A percentile compares a stretch with the other conserved stretches of the same genome.
These are phyloP conservation scores for Breynia disticha DNA, from an alignment of 441 rosid genomes.

Conservation along the genomic window DNA sequence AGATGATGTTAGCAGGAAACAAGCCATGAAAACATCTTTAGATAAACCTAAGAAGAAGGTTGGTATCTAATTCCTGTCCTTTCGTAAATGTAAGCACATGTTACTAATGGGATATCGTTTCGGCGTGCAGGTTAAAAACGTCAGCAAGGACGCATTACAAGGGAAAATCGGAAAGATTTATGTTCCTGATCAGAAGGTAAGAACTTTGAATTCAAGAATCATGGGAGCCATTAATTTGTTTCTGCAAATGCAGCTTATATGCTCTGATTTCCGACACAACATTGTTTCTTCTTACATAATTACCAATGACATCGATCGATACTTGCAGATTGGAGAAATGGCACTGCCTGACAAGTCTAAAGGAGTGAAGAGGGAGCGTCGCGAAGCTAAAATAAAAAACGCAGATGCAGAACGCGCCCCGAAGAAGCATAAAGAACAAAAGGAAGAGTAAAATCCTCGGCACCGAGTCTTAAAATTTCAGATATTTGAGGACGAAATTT, in stretches of 20 bases:
- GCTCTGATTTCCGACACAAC: too few relatives aligned
- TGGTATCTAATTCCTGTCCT: background rate
- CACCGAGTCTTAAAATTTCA: conserved; percentile 1
- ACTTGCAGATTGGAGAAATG: conserved; percentile 48
- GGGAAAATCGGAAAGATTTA: conserved; percentile 77
- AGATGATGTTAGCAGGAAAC: conserved; percentile 63
- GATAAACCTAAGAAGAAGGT: conserved; percentile 91
- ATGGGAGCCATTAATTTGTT: background rate
- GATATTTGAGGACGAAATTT: background rate
- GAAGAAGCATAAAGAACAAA: conserved; percentile 58
- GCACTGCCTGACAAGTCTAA: conserved; percentile 56
- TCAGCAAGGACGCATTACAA: conserved; percentile 42
- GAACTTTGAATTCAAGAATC: background rate
- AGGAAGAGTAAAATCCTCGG: conserved; percentile 29
- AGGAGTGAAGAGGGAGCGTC: conserved; percentile 91
- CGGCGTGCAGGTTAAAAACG: conserved; percentile 63
- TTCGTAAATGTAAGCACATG: background rate
- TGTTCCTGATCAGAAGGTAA: conserved; percentile 88
- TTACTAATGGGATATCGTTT: conserved; percentile 9
- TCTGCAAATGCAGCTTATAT: too few relatives aligned
- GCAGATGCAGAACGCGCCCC: conserved; percentile 25
- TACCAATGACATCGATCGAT: background rate
- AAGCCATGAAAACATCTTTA: conserved; percentile 64
- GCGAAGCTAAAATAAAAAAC: conserved; percentile 52
- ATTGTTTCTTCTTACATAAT: background rate